phyloP scores from a whole-genome alignment of 2,329 filamentous ascomycete species.

The Parafenestella ontariensis region DNA sequence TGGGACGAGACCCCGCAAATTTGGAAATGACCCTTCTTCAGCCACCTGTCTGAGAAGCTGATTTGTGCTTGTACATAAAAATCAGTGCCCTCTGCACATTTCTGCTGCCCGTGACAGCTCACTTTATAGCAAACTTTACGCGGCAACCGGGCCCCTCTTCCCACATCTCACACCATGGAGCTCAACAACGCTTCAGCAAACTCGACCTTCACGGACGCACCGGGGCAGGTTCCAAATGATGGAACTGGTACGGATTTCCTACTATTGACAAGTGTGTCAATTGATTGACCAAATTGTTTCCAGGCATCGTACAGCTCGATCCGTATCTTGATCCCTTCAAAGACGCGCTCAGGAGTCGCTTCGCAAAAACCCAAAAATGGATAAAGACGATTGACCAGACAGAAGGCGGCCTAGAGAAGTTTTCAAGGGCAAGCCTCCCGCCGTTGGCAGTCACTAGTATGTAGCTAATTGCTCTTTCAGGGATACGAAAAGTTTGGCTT shows the following conservation, averaged over 20 bases:
- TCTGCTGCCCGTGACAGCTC: constrained; percentile 10
- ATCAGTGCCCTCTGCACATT: constrained; percentile 17
- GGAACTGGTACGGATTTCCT: constrained; percentile 67
- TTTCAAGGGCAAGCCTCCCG: constrained; percentile 72
- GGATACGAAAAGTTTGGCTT: constrained; percentile 88
- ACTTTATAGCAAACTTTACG: constrained; percentile 22
- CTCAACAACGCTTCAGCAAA: constrained; percentile 56
- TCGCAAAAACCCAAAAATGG: constrained; percentile 82
- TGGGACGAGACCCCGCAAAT: constrained; percentile 41
- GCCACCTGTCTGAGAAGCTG: not conserved
- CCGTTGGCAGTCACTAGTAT: not conserved
- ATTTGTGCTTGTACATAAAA: not conserved
- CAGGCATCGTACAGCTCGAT: constrained; percentile 87
- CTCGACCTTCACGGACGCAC: constrained; percentile 53
- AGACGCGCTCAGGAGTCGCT: constrained; percentile 77
- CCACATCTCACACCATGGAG: constrained; percentile 37
- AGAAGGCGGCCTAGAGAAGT: constrained; percentile 91
- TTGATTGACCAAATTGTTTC: constrained; percentile 29
- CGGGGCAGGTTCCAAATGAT: constrained; percentile 66
- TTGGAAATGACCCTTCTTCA: constrained; percentile 16
- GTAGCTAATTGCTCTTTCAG: constrained; percentile 55
- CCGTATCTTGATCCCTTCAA: constrained; percentile 89
- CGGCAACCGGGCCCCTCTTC: constrained; percentile 14
- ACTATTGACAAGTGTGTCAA: constrained; percentile 1
- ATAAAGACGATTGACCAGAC: constrained; percentile 80